A percentile compares a stretch with the other conserved stretches of the same genome.
These are phyloP conservation scores for Passiflora organensis DNA, from an alignment of 345 rosid genomes.

Conservation along the genomic window DNA sequence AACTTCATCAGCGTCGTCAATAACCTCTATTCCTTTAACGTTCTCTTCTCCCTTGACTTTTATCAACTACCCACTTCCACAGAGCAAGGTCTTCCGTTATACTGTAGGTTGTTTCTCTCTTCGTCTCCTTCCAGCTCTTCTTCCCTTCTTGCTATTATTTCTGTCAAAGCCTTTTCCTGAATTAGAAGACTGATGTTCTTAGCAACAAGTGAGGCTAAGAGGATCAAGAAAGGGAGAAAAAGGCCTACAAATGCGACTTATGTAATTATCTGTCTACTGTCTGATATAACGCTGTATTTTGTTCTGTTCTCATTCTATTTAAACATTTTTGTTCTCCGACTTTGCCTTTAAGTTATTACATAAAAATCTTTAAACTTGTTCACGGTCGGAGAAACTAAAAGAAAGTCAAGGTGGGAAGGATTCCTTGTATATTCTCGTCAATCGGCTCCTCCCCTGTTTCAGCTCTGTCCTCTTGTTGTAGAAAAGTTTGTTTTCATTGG, in stretches of 20 bases:
- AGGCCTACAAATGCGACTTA: constrained; percentile 10
- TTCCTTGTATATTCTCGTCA: not conserved
- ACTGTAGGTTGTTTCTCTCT: constrained; percentile 20
- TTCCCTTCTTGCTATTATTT: not conserved
- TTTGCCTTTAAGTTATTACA: not conserved
- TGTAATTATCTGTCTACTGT: constrained; percentile 6
- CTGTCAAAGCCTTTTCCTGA: constrained; percentile 30
- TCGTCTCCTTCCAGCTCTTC: constrained; percentile 7
- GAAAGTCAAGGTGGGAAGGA: not conserved
- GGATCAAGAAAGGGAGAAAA: too few relatives aligned
- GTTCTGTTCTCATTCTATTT: too few relatives aligned
- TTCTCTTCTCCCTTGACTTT: constrained; percentile 13
- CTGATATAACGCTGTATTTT: constrained; percentile 7
- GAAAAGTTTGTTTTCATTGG: not conserved
- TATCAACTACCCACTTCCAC: constrained; percentile 41
- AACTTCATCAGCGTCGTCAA: constrained; percentile 10
- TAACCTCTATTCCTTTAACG: too few relatives aligned
- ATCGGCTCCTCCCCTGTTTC: not conserved
- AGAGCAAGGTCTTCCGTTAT: constrained; percentile 25
- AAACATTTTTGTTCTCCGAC: not conserved
- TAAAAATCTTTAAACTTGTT: not conserved
- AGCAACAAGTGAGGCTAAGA: too few relatives aligned
- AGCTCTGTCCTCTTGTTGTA: not conserved
- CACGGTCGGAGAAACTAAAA: not conserved
- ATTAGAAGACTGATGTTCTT: constrained; percentile 46